Conservation (phyloP, 257 asterid species). For the Asclepias syriaca region DNA sequence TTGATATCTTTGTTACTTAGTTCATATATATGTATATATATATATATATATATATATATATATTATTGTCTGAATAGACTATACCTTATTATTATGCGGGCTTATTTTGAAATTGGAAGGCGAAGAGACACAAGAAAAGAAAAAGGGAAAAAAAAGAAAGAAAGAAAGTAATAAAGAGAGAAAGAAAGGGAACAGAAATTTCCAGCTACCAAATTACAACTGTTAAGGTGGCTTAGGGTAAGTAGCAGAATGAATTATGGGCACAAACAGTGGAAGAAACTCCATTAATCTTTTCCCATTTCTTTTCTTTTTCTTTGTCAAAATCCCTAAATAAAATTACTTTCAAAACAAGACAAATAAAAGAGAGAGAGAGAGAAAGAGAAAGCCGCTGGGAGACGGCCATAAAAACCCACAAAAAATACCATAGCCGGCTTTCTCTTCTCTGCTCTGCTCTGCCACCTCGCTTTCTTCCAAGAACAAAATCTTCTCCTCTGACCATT, state of each 20-base stretch:
- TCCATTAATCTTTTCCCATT: conserved; percentile 9
- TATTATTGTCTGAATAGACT: no score
- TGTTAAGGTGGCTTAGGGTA: background rate
- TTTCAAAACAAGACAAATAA: conserved; percentile 5
- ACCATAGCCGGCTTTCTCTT: conserved; percentile 11
- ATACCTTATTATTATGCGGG: no score
- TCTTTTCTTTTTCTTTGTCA: background rate
- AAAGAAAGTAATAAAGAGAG: no score
- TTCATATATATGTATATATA: no score
- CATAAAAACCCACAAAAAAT: conserved; percentile 16
- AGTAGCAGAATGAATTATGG: conserved; percentile 1
- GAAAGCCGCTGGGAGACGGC: conserved; percentile 47
- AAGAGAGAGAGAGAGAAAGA: conserved; percentile 14
- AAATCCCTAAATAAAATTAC: conserved; percentile 11
- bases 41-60: no score
- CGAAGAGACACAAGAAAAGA: no score
- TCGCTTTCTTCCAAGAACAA: conserved; percentile 14
- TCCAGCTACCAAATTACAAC: background rate
- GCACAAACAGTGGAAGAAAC: conserved; percentile 24
- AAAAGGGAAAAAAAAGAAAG: no score
- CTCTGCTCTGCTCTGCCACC: conserved; percentile 12
- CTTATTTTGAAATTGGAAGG: no score
- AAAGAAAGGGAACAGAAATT: background rate
- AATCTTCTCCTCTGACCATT: background rate
- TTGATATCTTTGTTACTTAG: no score